Evolutionary conservation across 768 basidiomycete genomes (phyloP).

Genomic region (Tylopilus felleus): DNA sequence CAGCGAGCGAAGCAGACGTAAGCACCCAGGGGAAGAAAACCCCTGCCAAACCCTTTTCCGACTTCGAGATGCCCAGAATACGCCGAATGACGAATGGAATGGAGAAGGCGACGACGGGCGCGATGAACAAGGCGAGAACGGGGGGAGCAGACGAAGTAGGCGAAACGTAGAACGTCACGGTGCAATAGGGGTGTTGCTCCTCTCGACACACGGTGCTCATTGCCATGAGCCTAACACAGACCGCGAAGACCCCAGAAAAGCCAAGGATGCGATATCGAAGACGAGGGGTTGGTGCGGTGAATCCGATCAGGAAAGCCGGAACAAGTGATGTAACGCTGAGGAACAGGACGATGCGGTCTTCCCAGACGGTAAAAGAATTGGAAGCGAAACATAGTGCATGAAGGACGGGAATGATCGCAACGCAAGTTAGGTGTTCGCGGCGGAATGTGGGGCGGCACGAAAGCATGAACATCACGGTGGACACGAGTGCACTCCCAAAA

Average conservation of each 20-base stretch:
- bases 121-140: conserved; percentile 50
- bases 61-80: conserved; percentile 64
- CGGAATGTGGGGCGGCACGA: conserved; percentile 37
- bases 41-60: conserved; percentile 69
- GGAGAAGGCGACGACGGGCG: conserved; percentile 51
- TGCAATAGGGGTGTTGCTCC: conserved; percentile 88
- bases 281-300: conserved; percentile 62
- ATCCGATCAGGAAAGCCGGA: conserved; percentile 56
- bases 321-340: conserved; percentile 64
- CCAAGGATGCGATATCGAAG: conserved; percentile 75
- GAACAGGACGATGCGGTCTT: conserved; percentile 80
- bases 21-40: conserved; percentile 60
- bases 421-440: conserved; percentile 24
- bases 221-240: conserved; percentile 71
- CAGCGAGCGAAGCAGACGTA: conserved; percentile 54
- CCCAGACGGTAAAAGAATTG: conserved; percentile 98
- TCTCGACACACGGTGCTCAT: conserved; percentile 89
- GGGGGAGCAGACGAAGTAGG: conserved; percentile 68
- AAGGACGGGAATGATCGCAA: conserved; percentile 53
- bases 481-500: conserved; percentile 47
- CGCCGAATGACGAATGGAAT: conserved; percentile 55
- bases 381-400: conserved; percentile 81
- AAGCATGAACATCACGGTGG: conserved; percentile 44
- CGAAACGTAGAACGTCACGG: conserved; percentile 84
- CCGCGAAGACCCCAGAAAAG: conserved; percentile 62